phyloP scores from a whole-genome alignment of 768 basidiomycete species.

The Suillus hirtellus region DNA sequence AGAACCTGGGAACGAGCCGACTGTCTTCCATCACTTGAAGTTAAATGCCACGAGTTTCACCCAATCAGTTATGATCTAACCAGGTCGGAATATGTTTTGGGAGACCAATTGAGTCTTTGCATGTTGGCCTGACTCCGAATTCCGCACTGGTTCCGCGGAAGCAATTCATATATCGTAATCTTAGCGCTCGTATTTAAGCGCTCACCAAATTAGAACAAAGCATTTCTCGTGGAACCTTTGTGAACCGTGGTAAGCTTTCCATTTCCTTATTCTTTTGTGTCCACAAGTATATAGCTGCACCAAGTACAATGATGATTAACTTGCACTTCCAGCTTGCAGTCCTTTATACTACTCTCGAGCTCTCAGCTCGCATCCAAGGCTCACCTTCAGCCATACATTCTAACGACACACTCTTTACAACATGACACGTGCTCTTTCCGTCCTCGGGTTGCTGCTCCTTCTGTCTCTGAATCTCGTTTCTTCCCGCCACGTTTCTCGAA shows the following conservation, averaged over 20 bases:
- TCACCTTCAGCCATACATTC: background rate
- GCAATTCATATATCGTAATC: background rate
- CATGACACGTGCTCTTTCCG: constrained; percentile 17
- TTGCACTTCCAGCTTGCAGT: background rate
- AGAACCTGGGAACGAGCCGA: no score
- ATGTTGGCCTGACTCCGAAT: no score
- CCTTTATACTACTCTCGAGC: background rate
- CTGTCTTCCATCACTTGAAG: no score
- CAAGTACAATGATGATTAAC: background rate
- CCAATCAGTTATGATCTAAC: background rate
- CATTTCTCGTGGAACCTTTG: background rate
- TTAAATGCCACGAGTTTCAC: no score
- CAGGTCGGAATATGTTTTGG: background rate
- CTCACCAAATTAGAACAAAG: background rate
- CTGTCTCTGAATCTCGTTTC: constrained; percentile 14
- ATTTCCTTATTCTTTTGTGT: background rate
- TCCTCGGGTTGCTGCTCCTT: constrained; percentile 14
- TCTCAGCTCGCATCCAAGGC: background rate
- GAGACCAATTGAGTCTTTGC: background rate
- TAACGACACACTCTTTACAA: background rate
- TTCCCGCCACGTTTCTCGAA: constrained; percentile 18
- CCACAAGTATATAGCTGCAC: background rate
- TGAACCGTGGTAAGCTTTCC: background rate
- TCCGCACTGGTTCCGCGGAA: background rate
- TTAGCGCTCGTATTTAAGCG: background rate